Evolutionary conservation across 805 yeast species (phyloP).

Genomic region (Candida silvicultrix): DNA sequence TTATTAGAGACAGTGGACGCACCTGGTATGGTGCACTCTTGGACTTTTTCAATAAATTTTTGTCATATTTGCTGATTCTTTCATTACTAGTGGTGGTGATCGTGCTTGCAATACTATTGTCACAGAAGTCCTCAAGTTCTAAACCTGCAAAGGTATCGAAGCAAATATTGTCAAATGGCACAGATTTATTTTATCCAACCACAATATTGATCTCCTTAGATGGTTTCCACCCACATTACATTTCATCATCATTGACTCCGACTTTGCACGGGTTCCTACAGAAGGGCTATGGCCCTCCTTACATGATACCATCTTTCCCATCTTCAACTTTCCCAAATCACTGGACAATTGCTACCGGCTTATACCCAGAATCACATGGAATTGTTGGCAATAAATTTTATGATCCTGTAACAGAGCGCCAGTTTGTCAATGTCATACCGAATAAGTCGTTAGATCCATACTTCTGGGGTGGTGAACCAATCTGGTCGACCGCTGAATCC

Average conservation of each 20-base stretch:
- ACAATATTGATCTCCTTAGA: conserved; percentile 78
- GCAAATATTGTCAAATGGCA: conserved; percentile 14
- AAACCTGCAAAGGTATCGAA: not conserved
- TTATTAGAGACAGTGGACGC: not conserved
- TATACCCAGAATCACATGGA: conserved; percentile 79
- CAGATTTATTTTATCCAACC: conserved; percentile 45
- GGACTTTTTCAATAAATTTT: conserved; percentile 3
- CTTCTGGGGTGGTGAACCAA: conserved; percentile 90
- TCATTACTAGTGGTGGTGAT: conserved; percentile 10
- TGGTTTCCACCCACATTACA: conserved; percentile 89
- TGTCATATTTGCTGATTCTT: conserved; percentile 4
- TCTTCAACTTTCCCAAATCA: conserved; percentile 88
- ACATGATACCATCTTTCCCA: conserved; percentile 83
- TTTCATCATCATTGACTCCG: conserved; percentile 64
- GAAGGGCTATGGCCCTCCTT: conserved; percentile 62
- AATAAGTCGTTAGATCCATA: conserved; percentile 41
- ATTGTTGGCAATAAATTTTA: conserved; percentile 78
- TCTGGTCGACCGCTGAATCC: conserved; percentile 71
- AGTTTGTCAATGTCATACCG: conserved; percentile 60
- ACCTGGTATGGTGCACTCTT: not conserved
- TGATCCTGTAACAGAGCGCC: conserved; percentile 49
- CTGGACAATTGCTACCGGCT: conserved; percentile 86
- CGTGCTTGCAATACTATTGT: conserved; percentile 13
- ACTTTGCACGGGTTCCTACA: conserved; percentile 51
- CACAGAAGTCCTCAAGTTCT: conserved; percentile 1